These are phyloP conservation scores for Fusarium sp. DNA, from an alignment of 2,329 filamentous ascomycete species.

Conservation along the genomic window DNA sequence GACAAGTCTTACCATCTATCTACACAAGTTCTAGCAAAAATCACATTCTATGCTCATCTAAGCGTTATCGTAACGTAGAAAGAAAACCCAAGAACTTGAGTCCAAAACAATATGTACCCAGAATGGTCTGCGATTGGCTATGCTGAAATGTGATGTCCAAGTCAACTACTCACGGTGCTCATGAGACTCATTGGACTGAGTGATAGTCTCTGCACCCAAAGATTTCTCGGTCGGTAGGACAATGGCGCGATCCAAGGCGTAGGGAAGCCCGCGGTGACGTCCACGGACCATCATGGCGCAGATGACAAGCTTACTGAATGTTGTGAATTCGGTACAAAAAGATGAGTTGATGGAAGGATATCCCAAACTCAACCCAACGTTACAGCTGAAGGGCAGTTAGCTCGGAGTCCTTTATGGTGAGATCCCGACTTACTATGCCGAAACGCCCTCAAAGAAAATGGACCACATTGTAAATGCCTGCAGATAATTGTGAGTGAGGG, in stretches of 20 bases:
- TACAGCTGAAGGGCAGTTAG: conserved; percentile 48
- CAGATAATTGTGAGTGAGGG: background rate
- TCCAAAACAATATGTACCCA: background rate
- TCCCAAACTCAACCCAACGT: conserved; percentile 55
- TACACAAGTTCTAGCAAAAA: background rate
- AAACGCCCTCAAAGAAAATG: conserved; percentile 54
- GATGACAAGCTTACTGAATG: conserved; percentile 55
- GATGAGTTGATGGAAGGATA: conserved; percentile 51
- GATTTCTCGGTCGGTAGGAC: conserved; percentile 49
- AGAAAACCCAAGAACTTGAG: background rate
- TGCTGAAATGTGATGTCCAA: background rate
- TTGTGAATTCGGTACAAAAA: conserved; percentile 51
- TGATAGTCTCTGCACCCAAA: conserved; percentile 26
- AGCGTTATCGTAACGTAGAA: background rate
- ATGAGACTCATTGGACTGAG: conserved; percentile 17
- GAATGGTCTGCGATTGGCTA: background rate
- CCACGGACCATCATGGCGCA: conserved; percentile 57
- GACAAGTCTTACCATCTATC: background rate
- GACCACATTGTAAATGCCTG: conserved; percentile 52
- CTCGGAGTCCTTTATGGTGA: too few species aligned
- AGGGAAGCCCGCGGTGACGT: conserved; percentile 54
- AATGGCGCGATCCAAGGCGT: conserved; percentile 54
- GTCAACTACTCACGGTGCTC: conserved; percentile 30
- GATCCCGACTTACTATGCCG: conserved; percentile 50
- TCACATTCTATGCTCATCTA: background rate